Base-by-base conservation (phyloP, 768 basidiomycete species). In the Tulasnella sp. region DNA sequence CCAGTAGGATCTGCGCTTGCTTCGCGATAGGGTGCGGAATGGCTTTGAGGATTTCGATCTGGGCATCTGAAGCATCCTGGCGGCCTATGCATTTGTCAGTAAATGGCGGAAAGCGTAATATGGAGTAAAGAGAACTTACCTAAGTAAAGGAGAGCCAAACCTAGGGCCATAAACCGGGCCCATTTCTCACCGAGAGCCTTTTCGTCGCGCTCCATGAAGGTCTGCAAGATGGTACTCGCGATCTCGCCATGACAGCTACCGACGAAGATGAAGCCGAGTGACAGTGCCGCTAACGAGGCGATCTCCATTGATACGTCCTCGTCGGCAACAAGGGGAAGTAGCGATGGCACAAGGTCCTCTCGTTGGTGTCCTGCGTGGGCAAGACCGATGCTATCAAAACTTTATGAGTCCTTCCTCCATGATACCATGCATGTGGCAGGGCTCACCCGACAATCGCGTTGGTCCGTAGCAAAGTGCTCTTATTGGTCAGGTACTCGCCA, bases 201-300 rank as follows among this genome's bases (percentile, higher is more conserved):
- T 29, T 85, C 85, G 77, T 91, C 91, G 0, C 88, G 90, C 83
- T 97, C 95, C 93, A 96, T 94, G 82, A 99, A 83, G 3, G 93
- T 92, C 85, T 97, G 95, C 82, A 98, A 85, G 77, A 99, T 95
- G 0, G 92, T 90, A 78, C 90, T 90, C 10, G 95, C 92, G 20
- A 98, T 91, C 80, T 99, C 98, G 6, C 96, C 96, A 80, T 98
- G 93, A 72, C 92, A 94, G 82, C 95, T 96, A 23, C 97, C 97
- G 32, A 97, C 96, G 82, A 95, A 98, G 75, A 98, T 91, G 84
- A 98, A 97, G 1, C 97, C 97, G 13, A 98, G 88, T 0, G 97
- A 91, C 20, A 99, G 87, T 0, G 96, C 91, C 23, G 96, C 90
- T 77, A 97, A 87, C 69, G 93, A 89, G 2, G 91, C 91, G 61